Evolutionary conservation across 768 basidiomycete species (phyloP), one percentile per base, ranked within the genome.

Genomic region (Hypsizygus marmoreus): DNA sequence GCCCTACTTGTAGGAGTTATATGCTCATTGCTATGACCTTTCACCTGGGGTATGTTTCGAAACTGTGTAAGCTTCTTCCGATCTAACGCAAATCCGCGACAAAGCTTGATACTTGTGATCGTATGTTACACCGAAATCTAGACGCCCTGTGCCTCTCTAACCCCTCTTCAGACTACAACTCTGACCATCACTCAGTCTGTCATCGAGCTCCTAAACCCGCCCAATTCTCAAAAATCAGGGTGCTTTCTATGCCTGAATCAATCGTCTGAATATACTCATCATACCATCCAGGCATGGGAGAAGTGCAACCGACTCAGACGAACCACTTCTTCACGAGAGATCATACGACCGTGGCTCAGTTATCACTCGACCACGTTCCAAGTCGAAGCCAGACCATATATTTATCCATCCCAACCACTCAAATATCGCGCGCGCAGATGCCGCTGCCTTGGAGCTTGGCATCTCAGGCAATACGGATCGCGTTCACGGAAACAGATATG

Each of bases 21-120:
- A 88, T 89, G 85, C 73, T 89, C 12, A 69, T 84, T 40, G 76
- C 81, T 19, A 88, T 88, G 84, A 80, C 85, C 16, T 79, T 84
- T 51, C 78, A 86, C 43, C 45, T 80, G n/a, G 77, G 82, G 86
- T 87, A 57, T 63, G 84, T 72, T 8, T 2, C 16, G 28, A 32
- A 28, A 17, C 17, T 35, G 40, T n/a, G 31, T 22, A 29, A 26
- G 22, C 14, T 5, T 41, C 17, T 16, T 34, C n/a, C 31, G 17
- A 17, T 32, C 7, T 46, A 47, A 39, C 47, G 22, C 17, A 25
- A 38, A 16, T 23, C 32, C 25, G 35, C 11, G 16, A 23, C 11
- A 0, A 53, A 82, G 81, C 26, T 58, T 83, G 19, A 70, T 84
- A 23, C 43, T 79, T 29, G 61, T 77, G 19, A 72, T 76, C 37